phyloP scores from a whole-genome alignment of 2,329 filamentous ascomycete genomes.

The Cladophialophora yegresii region DNA sequence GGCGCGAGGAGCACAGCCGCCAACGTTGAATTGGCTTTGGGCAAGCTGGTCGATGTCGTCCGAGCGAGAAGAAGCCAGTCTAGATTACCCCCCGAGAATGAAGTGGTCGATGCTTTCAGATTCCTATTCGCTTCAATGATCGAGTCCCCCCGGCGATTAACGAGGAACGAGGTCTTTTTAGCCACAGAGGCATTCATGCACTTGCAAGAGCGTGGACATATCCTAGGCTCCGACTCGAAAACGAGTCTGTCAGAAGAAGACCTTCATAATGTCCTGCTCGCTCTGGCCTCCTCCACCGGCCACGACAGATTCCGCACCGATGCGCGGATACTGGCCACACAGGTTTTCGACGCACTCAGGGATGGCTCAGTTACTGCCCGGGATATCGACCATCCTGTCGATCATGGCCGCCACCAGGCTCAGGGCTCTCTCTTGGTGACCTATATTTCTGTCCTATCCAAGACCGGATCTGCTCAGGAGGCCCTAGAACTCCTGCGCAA shows the following conservation, averaged over 20 bases:
- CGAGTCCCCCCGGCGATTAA: slow-evolving; percentile 57
- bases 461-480: slow-evolving; percentile 58
- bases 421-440: slow-evolving; percentile 39
- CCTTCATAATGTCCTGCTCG: slow-evolving; percentile 46
- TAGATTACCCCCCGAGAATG: slow-evolving; percentile 63
- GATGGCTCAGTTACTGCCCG: slow-evolving; percentile 8
- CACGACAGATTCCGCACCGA: slow-evolving; percentile 34
- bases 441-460: slow-evolving; percentile 55
- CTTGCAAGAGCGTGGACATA: slow-evolving; percentile 48
- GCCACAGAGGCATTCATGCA: slow-evolving; percentile 63
- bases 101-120: slow-evolving; percentile 66
- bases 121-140: slow-evolving; percentile 63
- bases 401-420: slow-evolving; percentile 9
- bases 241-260: slow-evolving; percentile 45
- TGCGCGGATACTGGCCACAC: slow-evolving; percentile 29
- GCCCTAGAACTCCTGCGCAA: slow-evolving; percentile 52
- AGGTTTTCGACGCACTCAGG: slow-evolving; percentile 31
- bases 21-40: slow-evolving; percentile 34
- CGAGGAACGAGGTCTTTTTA: slow-evolving; percentile 65
- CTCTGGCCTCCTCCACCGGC: slow-evolving; percentile 39
- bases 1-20: slow-evolving; percentile 29
- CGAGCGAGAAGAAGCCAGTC: slow-evolving; percentile 64
- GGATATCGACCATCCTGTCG: slow-evolving; percentile 3
- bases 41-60: slow-evolving; percentile 63
- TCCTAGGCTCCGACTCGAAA: slow-evolving; percentile 40